phyloP scores from a whole-genome alignment of 2,329 filamentous ascomycete genomes.

The Paracorniculantispora psalliotae region DNA sequence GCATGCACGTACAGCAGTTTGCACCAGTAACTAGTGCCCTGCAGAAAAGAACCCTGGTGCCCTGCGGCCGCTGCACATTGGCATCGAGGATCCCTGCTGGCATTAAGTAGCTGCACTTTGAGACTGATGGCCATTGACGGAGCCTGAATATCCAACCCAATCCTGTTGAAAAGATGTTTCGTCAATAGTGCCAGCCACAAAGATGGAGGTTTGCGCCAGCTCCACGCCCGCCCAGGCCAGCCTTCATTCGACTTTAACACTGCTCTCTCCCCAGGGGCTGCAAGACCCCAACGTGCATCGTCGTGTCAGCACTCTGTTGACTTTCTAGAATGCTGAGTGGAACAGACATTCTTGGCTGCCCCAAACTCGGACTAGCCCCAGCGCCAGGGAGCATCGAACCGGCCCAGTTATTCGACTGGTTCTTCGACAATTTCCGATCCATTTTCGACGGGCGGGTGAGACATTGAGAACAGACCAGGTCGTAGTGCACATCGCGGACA shows the following conservation, averaged over 20 bases:
- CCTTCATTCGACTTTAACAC: background rate
- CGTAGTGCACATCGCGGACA: background rate
- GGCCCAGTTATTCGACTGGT: conserved; percentile 8
- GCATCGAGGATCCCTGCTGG: background rate
- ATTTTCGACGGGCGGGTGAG: conserved; percentile 28
- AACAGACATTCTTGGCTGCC: background rate
- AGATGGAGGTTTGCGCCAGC: background rate
- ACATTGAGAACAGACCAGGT: conserved; percentile 22
- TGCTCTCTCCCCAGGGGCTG: background rate
- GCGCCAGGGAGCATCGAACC: background rate
- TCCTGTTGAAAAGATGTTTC: background rate
- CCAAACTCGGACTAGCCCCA: background rate
- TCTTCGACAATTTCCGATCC: conserved; percentile 24
- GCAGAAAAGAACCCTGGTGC: background rate
- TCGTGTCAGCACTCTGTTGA: conserved; percentile 7
- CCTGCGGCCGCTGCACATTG: background rate
- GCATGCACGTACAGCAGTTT: background rate
- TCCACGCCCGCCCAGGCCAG: background rate
- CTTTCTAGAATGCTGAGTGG: conserved; percentile 10
- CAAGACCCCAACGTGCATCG: background rate
- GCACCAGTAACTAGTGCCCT: background rate
- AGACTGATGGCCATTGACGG: background rate
- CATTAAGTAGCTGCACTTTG: background rate
- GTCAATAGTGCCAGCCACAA: background rate
- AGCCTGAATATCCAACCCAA: background rate